These are phyloP conservation scores for Candida coleopterorum DNA, from an alignment of 805 yeast species.

Conservation along the genomic window DNA sequence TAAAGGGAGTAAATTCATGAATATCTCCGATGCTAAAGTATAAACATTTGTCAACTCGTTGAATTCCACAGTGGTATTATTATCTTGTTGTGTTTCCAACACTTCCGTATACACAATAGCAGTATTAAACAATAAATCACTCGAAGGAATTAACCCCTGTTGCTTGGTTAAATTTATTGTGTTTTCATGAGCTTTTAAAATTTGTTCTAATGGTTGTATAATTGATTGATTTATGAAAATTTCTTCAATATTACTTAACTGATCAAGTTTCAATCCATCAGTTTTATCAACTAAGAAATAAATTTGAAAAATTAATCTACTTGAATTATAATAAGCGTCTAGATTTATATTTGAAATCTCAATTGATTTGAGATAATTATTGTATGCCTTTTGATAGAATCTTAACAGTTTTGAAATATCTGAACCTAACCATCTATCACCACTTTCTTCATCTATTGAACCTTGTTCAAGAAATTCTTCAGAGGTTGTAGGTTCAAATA, in stretches of 20 bases:
- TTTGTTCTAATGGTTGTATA: constrained; percentile 30
- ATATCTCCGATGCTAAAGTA: constrained; percentile 14
- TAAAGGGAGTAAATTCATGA: constrained; percentile 20
- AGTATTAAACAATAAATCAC: constrained; percentile 45
- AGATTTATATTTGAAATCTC: constrained; percentile 10
- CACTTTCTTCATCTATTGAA: constrained; percentile 63
- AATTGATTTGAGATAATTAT: constrained; percentile 37
- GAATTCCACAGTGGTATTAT: constrained; percentile 11
- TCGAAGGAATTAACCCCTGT: constrained; percentile 18
- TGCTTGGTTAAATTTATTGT: constrained; percentile 20
- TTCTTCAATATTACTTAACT: constrained; percentile 29
- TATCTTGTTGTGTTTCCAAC: constrained; percentile 32
- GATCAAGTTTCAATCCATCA: constrained; percentile 38
- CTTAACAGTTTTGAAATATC: constrained; percentile 62
- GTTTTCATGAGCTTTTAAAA: constrained; percentile 36
- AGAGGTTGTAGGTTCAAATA: constrained; percentile 39
- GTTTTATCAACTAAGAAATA: constrained; percentile 48
- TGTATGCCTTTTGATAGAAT: constrained; percentile 57
- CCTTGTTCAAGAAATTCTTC: constrained; percentile 56
- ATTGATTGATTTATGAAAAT: constrained; percentile 31
- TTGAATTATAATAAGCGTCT: constrained; percentile 57
- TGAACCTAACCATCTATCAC: constrained; percentile 67
- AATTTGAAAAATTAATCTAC: constrained; percentile 56
- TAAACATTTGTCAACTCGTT: constrained; percentile 14
- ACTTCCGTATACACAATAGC: constrained; percentile 45